Conservation (phyloP, 2,329 filamentous ascomycete species). For the Xylariaceae sp. region DNA sequence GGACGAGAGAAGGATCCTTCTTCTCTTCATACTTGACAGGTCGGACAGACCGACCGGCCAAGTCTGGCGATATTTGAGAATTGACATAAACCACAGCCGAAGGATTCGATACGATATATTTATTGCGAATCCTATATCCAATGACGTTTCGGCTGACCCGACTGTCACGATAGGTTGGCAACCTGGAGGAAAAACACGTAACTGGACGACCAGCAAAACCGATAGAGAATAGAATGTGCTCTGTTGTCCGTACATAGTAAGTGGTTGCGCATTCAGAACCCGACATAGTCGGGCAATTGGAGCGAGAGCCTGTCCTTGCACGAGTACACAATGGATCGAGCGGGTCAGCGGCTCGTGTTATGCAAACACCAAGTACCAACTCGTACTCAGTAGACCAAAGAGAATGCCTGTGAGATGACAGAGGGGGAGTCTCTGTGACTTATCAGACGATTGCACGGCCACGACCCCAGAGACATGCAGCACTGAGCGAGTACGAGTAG, state of each 20-base stretch:
- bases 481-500: too few relatives aligned
- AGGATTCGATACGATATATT: slow-evolving; percentile 12
- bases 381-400: slow-evolving; percentile 1
- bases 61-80: slow-evolving; percentile 9
- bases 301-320: slow-evolving; percentile 11
- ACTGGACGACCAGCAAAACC: too few relatives aligned
- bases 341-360: slow-evolving; percentile 7
- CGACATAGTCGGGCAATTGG: slow-evolving; percentile 15
- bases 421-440: too few relatives aligned
- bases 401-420: too few relatives aligned
- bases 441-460: too few relatives aligned
- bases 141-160: slow-evolving; percentile 15
- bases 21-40: background rate
- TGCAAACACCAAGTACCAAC: slow-evolving; percentile 20
- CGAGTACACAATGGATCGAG: background rate
- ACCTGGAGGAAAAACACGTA: too few relatives aligned
- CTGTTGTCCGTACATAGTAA: too few relatives aligned
- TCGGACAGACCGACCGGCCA: slow-evolving; percentile 20
- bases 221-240: too few relatives aligned
- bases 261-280: background rate
- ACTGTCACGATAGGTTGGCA: background rate
- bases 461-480: too few relatives aligned
- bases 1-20: too few relatives aligned
- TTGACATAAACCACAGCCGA: background rate
- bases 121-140: slow-evolving; percentile 10